A percentile compares a stretch with the other conserved stretches of the same genome.
These are phyloP conservation scores for Cyphellophora europaea DNA, from an alignment of 2,329 filamentous ascomycete genomes.

Conservation along the genomic window DNA sequence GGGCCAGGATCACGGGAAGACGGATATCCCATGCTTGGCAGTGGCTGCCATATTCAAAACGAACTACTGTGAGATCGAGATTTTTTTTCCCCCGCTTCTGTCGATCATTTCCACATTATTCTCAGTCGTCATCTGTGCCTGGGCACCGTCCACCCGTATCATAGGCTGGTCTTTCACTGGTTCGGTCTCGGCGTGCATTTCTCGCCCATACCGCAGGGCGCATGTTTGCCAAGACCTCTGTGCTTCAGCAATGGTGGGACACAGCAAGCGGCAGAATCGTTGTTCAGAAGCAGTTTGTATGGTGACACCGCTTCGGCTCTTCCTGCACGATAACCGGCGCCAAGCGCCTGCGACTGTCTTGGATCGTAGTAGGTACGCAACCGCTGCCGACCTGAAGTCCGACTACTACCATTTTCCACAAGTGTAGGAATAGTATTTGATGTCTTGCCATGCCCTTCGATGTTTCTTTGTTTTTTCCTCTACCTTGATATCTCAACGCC, in stretches of 20 bases:
- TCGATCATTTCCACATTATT: too few species aligned
- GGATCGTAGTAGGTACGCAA: background rate
- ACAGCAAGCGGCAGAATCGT: background rate
- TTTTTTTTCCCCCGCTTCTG: too few species aligned
- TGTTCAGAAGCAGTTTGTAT: background rate
- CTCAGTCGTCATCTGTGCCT: too few species aligned
- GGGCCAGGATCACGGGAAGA: background rate
- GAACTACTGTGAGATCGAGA: background rate
- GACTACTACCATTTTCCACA: too few species aligned
- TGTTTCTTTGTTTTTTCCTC: background rate
- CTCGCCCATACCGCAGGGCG: background rate
- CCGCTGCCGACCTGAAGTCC: background rate
- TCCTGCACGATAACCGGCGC: background rate
- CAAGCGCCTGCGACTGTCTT: background rate
- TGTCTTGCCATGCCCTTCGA: background rate
- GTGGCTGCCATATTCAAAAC: too few species aligned
- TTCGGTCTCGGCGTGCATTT: background rate
- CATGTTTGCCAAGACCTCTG: background rate
- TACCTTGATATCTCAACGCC: conserved; percentile 1
- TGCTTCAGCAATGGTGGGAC: background rate
- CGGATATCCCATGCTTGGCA: background rate
- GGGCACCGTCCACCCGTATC: too few species aligned
- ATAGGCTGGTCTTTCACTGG: background rate
- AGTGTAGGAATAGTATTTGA: background rate
- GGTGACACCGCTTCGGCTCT: background rate